Evolutionary conservation across 2,329 filamentous ascomycete genomes (phyloP), one percentile per base, ranked within the genome.

Genomic region (Cryphonectria nitschkei): DNA sequence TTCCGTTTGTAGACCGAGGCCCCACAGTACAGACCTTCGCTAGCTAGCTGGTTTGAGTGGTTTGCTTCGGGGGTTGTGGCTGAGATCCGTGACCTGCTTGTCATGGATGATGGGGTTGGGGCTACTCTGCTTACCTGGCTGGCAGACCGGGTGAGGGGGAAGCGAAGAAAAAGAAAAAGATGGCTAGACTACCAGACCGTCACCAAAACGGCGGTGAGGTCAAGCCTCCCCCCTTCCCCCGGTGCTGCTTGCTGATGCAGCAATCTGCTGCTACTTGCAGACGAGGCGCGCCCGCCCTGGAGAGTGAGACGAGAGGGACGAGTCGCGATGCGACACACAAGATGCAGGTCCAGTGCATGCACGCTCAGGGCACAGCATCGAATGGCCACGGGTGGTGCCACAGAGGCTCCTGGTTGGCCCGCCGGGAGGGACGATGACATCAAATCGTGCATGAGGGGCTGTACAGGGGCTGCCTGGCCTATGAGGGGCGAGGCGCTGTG

Each of bases 301-400:
- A n/a, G 46, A 50, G 46, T 50, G 16, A 22, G 46, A 50, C 52
- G 52, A 46, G 43, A 3, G 52, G 26, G 11, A 16, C 54, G 26
- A 32, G 54, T 58, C 54, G 46, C 26, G 26, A 32, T 32, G 8
- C 54, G 54, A 32, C 46, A 32, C 54, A 32, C 54, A 32, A 34
- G 54, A 32, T 58, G 54, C 54, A 58, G 52, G 52, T 56, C 52
- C 52, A 29, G 26, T 22, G 52, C 52, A 29, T 26, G 52, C 52
- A 16, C 26, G 29, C 13, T 5, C 26, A 32, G 26, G 54, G 54
- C 54, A 14, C 54, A 58, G 54, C 54, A 34, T 34, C 13, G 54
- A 58, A 32, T 58, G 54, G 54, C 54, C 14, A 58, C 54, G 29
- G 54, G 54, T 58, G 54, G 54, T 58, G 54, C 54, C 54, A 58